These are phyloP conservation scores for Trypanosoma congolense DNA, from an alignment of 208 protist genomes.

Conservation along the genomic window DNA sequence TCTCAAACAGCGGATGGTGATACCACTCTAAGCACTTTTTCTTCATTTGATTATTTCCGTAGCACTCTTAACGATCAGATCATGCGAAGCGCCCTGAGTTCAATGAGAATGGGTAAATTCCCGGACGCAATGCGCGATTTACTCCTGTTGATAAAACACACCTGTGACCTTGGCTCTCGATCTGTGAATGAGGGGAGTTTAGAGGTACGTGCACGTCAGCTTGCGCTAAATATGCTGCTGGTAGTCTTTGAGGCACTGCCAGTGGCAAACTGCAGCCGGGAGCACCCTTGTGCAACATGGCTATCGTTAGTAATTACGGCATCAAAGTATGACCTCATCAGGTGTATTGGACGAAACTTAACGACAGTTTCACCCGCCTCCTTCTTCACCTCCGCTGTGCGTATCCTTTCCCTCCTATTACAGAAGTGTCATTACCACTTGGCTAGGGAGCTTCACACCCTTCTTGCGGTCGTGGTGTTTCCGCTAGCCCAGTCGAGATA, in stretches of 20 bases:
- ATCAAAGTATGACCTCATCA: slow-evolving; percentile 60
- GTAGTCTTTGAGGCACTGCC: slow-evolving; percentile 46
- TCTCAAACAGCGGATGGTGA: not conserved
- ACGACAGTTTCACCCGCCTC: slow-evolving; percentile 45
- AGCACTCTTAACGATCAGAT: slow-evolving; percentile 36
- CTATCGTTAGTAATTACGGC: slow-evolving; percentile 51
- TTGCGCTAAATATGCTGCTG: slow-evolving; percentile 59
- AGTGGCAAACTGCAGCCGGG: slow-evolving; percentile 52
- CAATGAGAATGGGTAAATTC: slow-evolving; percentile 23
- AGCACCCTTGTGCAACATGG: slow-evolving; percentile 70
- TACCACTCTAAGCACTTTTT: slow-evolving; percentile 1
- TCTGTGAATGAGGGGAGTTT: slow-evolving; percentile 30
- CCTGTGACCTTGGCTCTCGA: slow-evolving; percentile 39
- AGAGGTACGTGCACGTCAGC: slow-evolving; percentile 45
- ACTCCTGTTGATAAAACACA: slow-evolving; percentile 45
- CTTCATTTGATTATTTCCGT: slow-evolving; percentile 7
- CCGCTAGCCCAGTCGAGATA: slow-evolving; percentile 53
- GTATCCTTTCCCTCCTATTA: slow-evolving; percentile 49
- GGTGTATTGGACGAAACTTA: slow-evolving; percentile 47
- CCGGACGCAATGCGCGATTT: slow-evolving; percentile 55
- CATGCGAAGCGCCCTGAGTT: slow-evolving; percentile 25
- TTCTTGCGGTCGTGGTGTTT: slow-evolving; percentile 60
- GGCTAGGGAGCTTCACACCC: slow-evolving; percentile 56
- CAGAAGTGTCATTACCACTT: slow-evolving; percentile 74
- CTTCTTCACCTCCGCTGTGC: slow-evolving; percentile 52